These are phyloP conservation scores for Ettlia oleoabundans DNA, from an alignment of 139 green algal species.

Conservation along the genomic window DNA sequence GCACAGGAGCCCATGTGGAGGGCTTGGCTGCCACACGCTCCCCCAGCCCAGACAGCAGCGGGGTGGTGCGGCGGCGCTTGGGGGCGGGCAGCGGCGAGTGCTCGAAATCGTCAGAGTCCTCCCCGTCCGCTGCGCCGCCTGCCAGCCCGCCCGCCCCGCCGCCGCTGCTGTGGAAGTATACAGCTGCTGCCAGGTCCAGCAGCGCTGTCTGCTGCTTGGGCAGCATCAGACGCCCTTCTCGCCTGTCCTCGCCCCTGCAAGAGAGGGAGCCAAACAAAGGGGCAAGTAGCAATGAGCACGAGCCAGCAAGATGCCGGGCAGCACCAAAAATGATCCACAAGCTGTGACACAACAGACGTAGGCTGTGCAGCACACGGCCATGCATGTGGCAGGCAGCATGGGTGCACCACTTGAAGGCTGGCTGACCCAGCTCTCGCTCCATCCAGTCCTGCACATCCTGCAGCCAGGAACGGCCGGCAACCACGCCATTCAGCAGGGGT, in stretches of 20 bases:
- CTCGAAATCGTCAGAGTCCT: not conserved
- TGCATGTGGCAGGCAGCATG: not conserved
- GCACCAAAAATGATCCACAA: not conserved
- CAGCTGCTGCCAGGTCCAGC: conserved; percentile 34
- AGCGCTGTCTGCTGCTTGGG: conserved; percentile 34
- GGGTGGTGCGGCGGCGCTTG: conserved; percentile 4
- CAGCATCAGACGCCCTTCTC: conserved; percentile 31
- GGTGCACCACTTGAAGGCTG: conserved; percentile 35
- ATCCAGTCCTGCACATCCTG: conserved; percentile 29
- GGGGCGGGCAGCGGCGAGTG: not conserved
- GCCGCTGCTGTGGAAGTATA: conserved; percentile 14
- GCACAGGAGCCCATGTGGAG: conserved; percentile 27
- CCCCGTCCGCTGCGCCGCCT: not conserved
- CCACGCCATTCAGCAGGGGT: not conserved
- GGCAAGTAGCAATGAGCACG: not conserved
- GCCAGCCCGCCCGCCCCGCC: not conserved
- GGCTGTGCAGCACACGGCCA: too few species aligned
- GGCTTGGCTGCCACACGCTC: not conserved
- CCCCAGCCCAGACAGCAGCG: conserved; percentile 17
- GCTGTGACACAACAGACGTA: too few species aligned
- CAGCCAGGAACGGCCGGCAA: too few species aligned
- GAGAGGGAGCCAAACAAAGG: not conserved
- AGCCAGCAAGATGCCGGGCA: not conserved
- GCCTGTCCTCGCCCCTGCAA: conserved; percentile 33
- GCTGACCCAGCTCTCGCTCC: conserved; percentile 30